Base-by-base conservation (phyloP, 805 yeast genomes). In the Lipomyces anomalus region DNA sequence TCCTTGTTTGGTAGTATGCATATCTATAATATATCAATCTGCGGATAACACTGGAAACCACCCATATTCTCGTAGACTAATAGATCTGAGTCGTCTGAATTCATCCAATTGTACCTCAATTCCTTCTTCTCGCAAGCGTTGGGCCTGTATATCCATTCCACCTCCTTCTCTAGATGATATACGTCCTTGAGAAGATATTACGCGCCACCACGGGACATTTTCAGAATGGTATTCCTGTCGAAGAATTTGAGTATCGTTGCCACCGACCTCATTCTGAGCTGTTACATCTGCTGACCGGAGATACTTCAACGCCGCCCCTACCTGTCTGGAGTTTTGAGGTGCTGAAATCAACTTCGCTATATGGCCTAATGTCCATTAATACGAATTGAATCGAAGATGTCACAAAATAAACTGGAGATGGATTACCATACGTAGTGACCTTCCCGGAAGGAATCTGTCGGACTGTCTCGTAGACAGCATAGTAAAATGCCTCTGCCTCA, bases 161-260 rank as follows among this genome's bases (percentile, higher is more conserved):
- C 74, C 72, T 22, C 61, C 61, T 0, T 68, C 59, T 59, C 64
- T 6, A 59, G 74, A 73, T 3, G 87, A 75, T 2, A 84, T 78
- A 17, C 63, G 67, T 0, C 92, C 92, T 16, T 74, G 64, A n/a
- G 83, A 68, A 21, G 74, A 72, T 6, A 84, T 67, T 1, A 84
- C 84, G 29, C 94, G 64, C 90, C 90, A 84, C 94, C 94, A 84
- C 3, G 90, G 90, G 11, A 83, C 73, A 6, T 65, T 66, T 2
- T 54, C 61, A 6, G 57, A 41, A 43, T 65, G 63, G 52, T 63
- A 64, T 28, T 53, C 56, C 4, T 47, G 49, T 18, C 38, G 33
- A 11, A 39, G 9, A 45, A 46, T 4, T 4, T 13, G 29, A 9
- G n/a, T 9, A 9, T 18, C 38, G 11, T 13, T 4, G 4, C 17